Base-by-base conservation (phyloP, 129 eudicot genomes). In the Apium graveolens region DNA sequence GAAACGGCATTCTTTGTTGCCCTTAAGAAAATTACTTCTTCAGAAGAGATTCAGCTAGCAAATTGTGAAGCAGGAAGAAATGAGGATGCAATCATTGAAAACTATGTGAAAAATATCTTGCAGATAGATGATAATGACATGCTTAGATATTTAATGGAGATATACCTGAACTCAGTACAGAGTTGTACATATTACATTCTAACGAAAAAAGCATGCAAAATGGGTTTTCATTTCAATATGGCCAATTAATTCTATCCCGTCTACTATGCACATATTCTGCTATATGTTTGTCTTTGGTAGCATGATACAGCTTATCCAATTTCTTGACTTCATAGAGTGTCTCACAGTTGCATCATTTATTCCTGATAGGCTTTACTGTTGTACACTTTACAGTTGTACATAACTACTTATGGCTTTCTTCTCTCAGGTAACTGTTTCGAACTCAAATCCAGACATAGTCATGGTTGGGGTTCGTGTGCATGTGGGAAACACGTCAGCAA, bases 381-480 rank as follows among this genome's bases (percentile, higher is more conserved):
- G 69, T n/a, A n/a, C n/a, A n/a, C 46, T 60, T 21, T 20, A 12
- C 41, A 4, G 43, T 41, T 48, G 69, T 78, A 18, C 63, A 39
- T 57, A 44, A 74, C 60, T 11, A 44, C 27, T 27, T 77, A 75
- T 26, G 43, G 53, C 20, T 65, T 70, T 27, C 24, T 78, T 66
- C 12, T 78, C 70, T 24, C 95, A 95, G 99, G 77, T 95, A 13
- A 90, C 91, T 34, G 88, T 95, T 53, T 86, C 97, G 72, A 95
- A 95, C 85, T 86, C 92, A 57, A 95, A 95, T 82, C 97, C 99
- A 7, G 99, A 95, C 86, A 90, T 90, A 68, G 99, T 95, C 78
- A 95, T 95, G 97, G 99, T 95, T 74, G 99, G 99, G 42, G 73
- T 90, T 38, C 99, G 99, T 73, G 83, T 95, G 80, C 97, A 95